Evolutionary conservation across 2,329 filamentous ascomycete genomes (phyloP).

Genomic region (Ophiostoma montium): DNA sequence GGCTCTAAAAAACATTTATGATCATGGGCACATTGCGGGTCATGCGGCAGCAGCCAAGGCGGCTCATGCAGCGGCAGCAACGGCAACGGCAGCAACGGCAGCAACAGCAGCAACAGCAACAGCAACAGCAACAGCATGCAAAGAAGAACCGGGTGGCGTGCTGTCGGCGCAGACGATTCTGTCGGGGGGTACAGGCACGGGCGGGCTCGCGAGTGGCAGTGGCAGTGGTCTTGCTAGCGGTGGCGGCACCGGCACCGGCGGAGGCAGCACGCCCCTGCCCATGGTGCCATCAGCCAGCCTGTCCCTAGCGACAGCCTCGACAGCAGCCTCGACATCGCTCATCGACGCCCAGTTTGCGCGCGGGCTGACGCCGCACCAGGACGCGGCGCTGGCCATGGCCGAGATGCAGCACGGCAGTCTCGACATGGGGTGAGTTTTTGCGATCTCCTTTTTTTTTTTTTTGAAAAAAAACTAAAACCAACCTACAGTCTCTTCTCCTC

Average conservation of each 20-base stretch:
- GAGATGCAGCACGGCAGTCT: conserved; percentile 44
- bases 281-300: not conserved
- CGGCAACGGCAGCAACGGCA: not conserved
- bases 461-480: not conserved
- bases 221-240: not conserved
- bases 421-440: conserved; percentile 9
- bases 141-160: conserved; percentile 27
- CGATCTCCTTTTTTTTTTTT: not conserved
- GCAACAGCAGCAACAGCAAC: not conserved
- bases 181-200: not conserved
- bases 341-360: not conserved
- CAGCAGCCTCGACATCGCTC: not conserved
- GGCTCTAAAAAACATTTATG: conserved; percentile 51
- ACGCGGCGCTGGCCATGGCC: conserved; percentile 50
- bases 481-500: conserved; percentile 17
- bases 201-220: not conserved
- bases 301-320: not conserved
- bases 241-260: not conserved
- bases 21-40: conserved; percentile 45
- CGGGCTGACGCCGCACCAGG: conserved; percentile 39
- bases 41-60: conserved; percentile 12
- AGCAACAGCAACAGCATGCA: conserved; percentile 19
- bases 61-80: not conserved
- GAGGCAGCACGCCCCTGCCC: not conserved
- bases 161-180: not conserved